Conservation (phyloP, 225 moss, liverwort and hornwort species). For the Marchantia polymorpha region DNA sequence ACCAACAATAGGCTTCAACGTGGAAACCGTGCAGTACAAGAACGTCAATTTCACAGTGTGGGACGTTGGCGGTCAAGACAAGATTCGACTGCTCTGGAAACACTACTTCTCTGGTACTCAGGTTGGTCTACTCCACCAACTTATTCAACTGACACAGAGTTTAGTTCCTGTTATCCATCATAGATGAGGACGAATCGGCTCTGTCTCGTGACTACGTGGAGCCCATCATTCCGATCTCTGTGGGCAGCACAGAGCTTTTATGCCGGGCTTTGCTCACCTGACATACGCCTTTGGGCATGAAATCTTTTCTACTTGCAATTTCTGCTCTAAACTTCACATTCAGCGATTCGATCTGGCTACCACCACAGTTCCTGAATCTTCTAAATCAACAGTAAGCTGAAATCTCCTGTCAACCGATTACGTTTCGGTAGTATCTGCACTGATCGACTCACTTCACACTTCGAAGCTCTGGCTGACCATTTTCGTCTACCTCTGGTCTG, state of each 20-base stretch:
- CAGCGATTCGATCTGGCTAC: no score
- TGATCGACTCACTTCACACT: no score
- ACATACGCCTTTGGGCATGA: no score
- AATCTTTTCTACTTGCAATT: no score
- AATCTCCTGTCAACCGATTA: no score
- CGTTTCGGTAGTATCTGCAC: no score
- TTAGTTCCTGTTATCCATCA: background rate
- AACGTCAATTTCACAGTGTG: constrained; percentile 33
- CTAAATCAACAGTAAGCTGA: no score
- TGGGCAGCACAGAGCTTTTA: background rate
- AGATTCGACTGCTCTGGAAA: constrained; percentile 24
- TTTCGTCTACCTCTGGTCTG: background rate
- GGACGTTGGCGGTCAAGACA: constrained; percentile 37
- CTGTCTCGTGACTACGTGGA: no score
- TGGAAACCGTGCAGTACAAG: constrained; percentile 35
- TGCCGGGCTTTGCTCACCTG: background rate
- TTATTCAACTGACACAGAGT: background rate
- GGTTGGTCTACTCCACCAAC: constrained; percentile 2
- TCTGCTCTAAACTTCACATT: no score
- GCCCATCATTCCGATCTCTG: background rate
- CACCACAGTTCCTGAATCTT: no score
- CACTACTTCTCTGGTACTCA: constrained; percentile 27
- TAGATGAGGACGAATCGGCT: background rate
- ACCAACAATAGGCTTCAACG: constrained; percentile 37
- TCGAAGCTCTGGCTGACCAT: no score